phyloP scores from a whole-genome alignment of 2,329 filamentous ascomycete genomes.

The Gnomoniopsis smithogilvyi region DNA sequence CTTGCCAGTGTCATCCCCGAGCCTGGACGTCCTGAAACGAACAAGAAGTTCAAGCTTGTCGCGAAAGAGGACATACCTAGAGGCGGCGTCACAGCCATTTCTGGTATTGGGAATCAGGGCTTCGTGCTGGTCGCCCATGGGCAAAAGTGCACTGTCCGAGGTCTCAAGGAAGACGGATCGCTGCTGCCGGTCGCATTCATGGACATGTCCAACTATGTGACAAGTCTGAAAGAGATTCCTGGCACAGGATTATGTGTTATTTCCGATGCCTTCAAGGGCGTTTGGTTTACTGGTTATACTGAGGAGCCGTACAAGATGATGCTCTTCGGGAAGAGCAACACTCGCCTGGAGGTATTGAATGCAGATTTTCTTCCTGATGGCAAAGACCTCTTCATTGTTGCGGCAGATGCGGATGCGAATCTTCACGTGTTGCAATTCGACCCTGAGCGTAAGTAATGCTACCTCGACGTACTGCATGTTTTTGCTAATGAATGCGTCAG shows the following conservation, averaged over 20 bases:
- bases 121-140: conserved; percentile 89
- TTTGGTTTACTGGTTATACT: conserved; percentile 95
- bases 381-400: conserved; percentile 76
- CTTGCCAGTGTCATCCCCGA: conserved; percentile 90
- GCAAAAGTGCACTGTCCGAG: conserved; percentile 95
- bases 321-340: conserved; percentile 82
- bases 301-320: conserved; percentile 97
- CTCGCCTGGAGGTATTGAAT: conserved; percentile 72
- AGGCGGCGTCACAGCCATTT: conserved; percentile 84
- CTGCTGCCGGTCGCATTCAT: conserved; percentile 93
- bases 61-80: conserved; percentile 89
- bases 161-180: conserved; percentile 91
- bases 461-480: background rate
- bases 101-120: conserved; percentile 80
- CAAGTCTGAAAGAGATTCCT: conserved; percentile 76
- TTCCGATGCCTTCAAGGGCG: conserved; percentile 85
- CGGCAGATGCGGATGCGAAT: conserved; percentile 80
- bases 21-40: conserved; percentile 79
- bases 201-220: conserved; percentile 94
- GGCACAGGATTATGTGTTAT: conserved; percentile 83
- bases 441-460: conserved; percentile 72
- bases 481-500: conserved; percentile 46
- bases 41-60: conserved; percentile 79
- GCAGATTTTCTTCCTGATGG: conserved; percentile 89
- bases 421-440: conserved; percentile 91